phyloP scores from a whole-genome alignment of 257 asterid species.

The Solanum clarkiae region DNA sequence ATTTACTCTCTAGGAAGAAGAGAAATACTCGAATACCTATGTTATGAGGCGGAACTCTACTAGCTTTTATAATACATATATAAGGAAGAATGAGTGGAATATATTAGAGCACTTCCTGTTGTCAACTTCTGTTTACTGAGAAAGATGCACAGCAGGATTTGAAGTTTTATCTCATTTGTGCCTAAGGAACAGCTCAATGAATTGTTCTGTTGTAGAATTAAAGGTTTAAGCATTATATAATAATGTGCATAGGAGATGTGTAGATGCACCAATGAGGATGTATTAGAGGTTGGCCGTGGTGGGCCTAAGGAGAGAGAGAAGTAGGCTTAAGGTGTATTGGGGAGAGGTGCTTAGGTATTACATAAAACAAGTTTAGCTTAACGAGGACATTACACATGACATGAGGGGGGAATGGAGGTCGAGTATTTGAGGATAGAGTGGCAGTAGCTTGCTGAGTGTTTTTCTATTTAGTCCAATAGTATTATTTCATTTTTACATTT shows the following conservation, averaged over 20 bases:
- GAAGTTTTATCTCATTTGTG: background rate
- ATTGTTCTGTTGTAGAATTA: background rate
- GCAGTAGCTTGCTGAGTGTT: background rate
- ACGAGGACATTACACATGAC: background rate
- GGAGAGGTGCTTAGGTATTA: background rate
- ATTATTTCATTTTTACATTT: background rate
- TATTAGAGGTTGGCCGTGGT: background rate
- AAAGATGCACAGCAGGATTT: background rate
- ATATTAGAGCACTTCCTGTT: background rate
- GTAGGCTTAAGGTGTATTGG: background rate
- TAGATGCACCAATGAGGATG: background rate
- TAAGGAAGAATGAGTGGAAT: background rate
- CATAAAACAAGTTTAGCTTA: background rate
- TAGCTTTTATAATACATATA: background rate
- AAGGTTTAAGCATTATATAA: background rate
- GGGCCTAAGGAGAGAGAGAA: background rate
- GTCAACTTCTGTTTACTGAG: too few relatives aligned
- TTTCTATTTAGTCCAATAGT: background rate
- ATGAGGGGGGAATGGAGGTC: background rate
- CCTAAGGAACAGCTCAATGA: background rate
- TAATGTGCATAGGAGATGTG: background rate
- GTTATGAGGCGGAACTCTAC: background rate
- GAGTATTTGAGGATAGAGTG: background rate
- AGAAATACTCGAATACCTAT: background rate
- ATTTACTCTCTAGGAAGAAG: background rate